Conservation (phyloP, 805 yeast species). For the Wickerhamomyces rabaulensis region DNA sequence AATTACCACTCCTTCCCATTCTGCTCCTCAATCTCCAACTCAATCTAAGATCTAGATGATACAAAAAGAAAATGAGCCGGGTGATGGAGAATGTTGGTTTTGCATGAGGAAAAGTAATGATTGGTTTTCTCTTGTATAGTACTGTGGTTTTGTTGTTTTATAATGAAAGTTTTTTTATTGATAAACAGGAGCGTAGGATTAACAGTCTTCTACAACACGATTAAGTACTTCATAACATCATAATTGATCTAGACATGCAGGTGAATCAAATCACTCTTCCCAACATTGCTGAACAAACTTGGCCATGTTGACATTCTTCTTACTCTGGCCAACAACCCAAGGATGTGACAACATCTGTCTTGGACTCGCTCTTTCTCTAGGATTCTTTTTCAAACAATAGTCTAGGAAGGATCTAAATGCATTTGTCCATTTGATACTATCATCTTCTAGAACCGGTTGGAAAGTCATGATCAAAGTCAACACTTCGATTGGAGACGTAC, state of each 20-base stretch:
- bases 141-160: neutral
- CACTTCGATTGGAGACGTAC: constrained; percentile 83
- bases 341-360: constrained; percentile 92
- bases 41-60: constrained; percentile 1
- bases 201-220: too few relatives aligned
- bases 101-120: neutral
- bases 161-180: neutral
- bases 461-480: constrained; percentile 75
- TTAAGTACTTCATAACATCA: neutral
- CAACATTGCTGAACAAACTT: constrained; percentile 59
- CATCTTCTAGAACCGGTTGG: constrained; percentile 76
- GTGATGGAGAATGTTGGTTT: too few relatives aligned
- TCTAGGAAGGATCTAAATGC: constrained; percentile 79
- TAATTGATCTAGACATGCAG: neutral
- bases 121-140: neutral
- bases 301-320: constrained; percentile 75
- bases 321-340: constrained; percentile 79
- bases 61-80: too few relatives aligned
- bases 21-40: neutral
- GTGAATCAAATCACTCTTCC: constrained; percentile 14
- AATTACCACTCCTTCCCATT: constrained; percentile 45
- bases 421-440: constrained; percentile 74
- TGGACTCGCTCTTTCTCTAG: constrained; percentile 82
- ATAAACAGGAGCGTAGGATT: too few relatives aligned
- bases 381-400: constrained; percentile 76